Conservation (phyloP, 305 asterid genomes). For the Solanum hybrid region DNA sequence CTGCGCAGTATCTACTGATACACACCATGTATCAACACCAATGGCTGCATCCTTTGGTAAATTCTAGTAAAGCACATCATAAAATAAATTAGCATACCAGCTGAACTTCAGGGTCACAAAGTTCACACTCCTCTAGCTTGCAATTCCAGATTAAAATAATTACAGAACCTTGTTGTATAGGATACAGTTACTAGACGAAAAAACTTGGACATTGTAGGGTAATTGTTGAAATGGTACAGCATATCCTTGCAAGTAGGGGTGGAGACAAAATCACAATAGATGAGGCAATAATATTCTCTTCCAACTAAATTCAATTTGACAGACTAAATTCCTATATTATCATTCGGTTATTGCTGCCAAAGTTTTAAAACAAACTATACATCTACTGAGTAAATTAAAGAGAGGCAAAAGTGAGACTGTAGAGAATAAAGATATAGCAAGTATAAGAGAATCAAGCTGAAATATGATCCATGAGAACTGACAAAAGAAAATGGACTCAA, state of each 20-base stretch:
- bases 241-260: not conserved
- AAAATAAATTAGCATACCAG: not conserved
- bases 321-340: not conserved
- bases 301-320: not conserved
- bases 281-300: not conserved
- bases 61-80: slow-evolving; percentile 38
- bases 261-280: not conserved
- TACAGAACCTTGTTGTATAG: not conserved
- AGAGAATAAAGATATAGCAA: not conserved
- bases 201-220: not conserved
- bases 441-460: not conserved
- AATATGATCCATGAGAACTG: not conserved
- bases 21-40: slow-evolving; percentile 93
- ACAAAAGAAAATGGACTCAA: not conserved
- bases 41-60: slow-evolving; percentile 62
- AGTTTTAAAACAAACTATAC: not conserved
- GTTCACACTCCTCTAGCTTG: not conserved
- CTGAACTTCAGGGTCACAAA: not conserved
- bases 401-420: not conserved
- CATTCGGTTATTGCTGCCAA: not conserved
- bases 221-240: not conserved
- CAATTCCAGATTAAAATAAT: not conserved
- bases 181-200: not conserved
- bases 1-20: slow-evolving; percentile 79
- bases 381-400: not conserved